Evolutionary conservation across 768 basidiomycete genomes (phyloP), one percentile per base, ranked within the genome.

Genomic region (Trametes sanguinea): DNA sequence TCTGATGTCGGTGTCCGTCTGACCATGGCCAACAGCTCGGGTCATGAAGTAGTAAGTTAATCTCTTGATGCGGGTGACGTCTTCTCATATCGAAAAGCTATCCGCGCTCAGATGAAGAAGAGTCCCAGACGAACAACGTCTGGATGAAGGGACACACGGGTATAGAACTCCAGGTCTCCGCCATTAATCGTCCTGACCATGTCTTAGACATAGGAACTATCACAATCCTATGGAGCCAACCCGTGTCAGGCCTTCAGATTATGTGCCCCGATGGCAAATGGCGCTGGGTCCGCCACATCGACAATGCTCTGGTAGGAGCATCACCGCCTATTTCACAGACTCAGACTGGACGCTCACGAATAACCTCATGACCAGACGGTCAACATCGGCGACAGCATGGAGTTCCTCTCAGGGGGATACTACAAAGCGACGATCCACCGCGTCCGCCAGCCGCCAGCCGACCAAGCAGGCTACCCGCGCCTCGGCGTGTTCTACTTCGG

Each of bases 111-210:
- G 68, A 74, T 37, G 82, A 81, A 22, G 84, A 85, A 9, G 84
- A 85, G 60, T 57, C 51, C 10, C 78, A 79, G 65, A 79, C 82
- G 0, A 80, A 81, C 40, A 80, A 82, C 48, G 82, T 86, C 16
- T 86, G 82, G 83, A 71, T 85, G 9, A 84, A 87, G 61, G 85
- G 85, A 2, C 85, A 87, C 63, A 83, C 81, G 0, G 84, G 84
- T 83, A 47, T 2, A 43, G n/a, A 6, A 69, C 60, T 22, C 6
- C 7, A 42, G 22, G 10, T 5, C 9, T 22, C 10, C 16, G 14
- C 1, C 4, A 8, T 6, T 6, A n/a, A 6, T 33, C n/a, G n/a
- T 11, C 14, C 3, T 29, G 30, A 47, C 14, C 50, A 27, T 1
- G 3, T 17, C 22, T 33, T 54, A 81, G 85, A 87, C 70, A 77